A percentile compares a stretch with the other conserved stretches of the same genome.
Conservation (phyloP, 208 protist genomes). For the Trichomonas vaginalis region DNA sequence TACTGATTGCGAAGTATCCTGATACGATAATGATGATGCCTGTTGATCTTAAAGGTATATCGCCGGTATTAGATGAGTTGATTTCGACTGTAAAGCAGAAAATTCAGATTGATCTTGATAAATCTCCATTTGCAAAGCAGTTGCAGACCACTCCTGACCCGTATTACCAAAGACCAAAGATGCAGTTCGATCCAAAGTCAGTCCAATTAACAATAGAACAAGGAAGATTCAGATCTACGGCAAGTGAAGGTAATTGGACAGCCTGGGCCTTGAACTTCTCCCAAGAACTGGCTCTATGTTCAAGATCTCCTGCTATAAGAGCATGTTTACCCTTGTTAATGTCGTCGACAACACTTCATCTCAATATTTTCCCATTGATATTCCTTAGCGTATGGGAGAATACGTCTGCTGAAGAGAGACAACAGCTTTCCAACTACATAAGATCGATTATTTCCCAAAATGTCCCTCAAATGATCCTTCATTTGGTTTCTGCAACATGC, state of each 20-base stretch:
- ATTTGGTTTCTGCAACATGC: neutral
- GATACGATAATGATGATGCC: neutral
- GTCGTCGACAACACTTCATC: neutral
- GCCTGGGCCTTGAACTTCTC: neutral
- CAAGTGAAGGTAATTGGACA: neutral
- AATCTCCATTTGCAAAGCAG: neutral
- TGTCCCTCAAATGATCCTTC: neutral
- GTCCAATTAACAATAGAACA: neutral
- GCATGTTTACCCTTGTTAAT: neutral
- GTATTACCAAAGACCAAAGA: neutral
- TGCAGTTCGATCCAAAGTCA: neutral
- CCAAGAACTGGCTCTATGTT: neutral
- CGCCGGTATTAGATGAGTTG: neutral
- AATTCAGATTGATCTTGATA: neutral
- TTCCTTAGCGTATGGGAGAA: neutral
- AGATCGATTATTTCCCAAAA: neutral
- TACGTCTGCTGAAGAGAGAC: neutral
- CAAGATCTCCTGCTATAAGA: neutral
- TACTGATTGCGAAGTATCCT: neutral
- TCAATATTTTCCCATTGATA: neutral
- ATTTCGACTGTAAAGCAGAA: neutral
- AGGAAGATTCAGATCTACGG: neutral
- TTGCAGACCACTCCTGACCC: neutral
- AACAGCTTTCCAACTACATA: neutral
- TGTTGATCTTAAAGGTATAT: neutral